Conservation (phyloP, 2,329 filamentous ascomycete species). For the Diaporthe citriasiana region DNA sequence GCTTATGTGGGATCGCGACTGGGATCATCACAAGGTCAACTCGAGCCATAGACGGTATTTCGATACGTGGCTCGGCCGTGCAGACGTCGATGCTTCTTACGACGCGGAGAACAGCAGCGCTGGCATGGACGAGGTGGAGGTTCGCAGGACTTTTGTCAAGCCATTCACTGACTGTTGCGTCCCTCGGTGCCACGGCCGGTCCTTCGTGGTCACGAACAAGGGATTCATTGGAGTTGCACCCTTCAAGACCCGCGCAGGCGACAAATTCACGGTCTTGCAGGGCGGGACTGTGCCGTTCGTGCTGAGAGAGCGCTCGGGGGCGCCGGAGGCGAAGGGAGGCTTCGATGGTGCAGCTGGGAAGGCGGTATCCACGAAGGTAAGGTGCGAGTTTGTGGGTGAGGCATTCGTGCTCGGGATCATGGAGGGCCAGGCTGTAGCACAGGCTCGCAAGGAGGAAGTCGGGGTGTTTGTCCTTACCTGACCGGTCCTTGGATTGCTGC, state of each 20-base stretch:
- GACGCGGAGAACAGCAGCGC: background rate
- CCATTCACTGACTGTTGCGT: slow-evolving; percentile 23
- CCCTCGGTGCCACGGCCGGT: slow-evolving; percentile 5
- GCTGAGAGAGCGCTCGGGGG: background rate
- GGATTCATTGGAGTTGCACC: slow-evolving; percentile 1
- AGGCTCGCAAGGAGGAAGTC: slow-evolving; percentile 1
- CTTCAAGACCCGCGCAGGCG: background rate
- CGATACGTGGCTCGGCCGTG: slow-evolving; percentile 16
- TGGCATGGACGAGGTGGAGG: background rate
- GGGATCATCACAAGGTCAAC: background rate
- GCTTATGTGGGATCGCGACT: slow-evolving; percentile 24
- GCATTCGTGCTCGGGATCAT: slow-evolving; percentile 22
- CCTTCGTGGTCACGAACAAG: slow-evolving; percentile 4
- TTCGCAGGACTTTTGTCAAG: slow-evolving; percentile 22
- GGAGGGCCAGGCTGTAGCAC: slow-evolving; percentile 11
- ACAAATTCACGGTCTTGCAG: slow-evolving; percentile 23
- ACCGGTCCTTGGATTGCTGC: background rate
- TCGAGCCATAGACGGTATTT: slow-evolving; percentile 2
- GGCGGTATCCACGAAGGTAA: background rate
- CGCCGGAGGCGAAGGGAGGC: background rate
- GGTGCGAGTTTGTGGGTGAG: slow-evolving; percentile 25
- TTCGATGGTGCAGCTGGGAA: background rate
- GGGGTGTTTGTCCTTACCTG: slow-evolving; percentile 15
- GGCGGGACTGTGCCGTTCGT: slow-evolving; percentile 24
- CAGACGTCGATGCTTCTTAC: background rate